Evolutionary conservation across 495 filamentous ascomycete genomes (phyloP), one percentile per base, ranked within the genome.

Genomic region (Astrocystis sublimbata): DNA sequence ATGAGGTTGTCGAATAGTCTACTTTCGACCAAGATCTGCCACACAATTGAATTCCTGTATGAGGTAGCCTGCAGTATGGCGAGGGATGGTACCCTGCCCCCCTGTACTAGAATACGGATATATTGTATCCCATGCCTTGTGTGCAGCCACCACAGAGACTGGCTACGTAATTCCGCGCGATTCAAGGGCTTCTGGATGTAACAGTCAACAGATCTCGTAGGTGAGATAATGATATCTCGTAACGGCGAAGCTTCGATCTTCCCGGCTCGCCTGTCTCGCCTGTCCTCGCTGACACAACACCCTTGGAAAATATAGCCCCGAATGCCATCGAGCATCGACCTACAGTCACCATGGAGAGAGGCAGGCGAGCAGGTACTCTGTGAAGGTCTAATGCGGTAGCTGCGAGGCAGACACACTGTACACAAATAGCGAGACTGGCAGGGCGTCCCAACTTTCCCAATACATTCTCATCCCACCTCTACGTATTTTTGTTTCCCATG

Each of bases 141-240:
- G 15, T 26, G 19, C 17, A 19, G 28, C 30, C n/a, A 10, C 30
- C 38, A 24, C 42, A 13, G 4, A 50, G 12, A 35, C 43, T 6
- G 35, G 43, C 58, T 60, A 60, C 58, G 58, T 60, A 60, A 60
- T 47, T 30, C 13, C 35, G 36, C 31, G 23, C 36, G 12, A 31
- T 26, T 17, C 12, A 10, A 33, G 23, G 56, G 40, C 41, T 23
- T 41, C 30, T 24, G 26, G 13, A 33, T 28, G 17, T 19, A 43
- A 45, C 53, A 21, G 23, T 40, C 13, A 40, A 12, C 49, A 33
- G 19, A 28, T 17, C 49, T 33, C 8, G 15, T 51, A 2, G 28
- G 54, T 35, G 30, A 52, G 49, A 52, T 23, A 10, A 21, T 23
- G 17, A 21, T 13, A 35, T 28, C 4, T 23, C n/a, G 30, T 4